Evolutionary conservation across 441 rosid genomes (phyloP).

Genomic region (Euphorbia neoarborescens): DNA sequence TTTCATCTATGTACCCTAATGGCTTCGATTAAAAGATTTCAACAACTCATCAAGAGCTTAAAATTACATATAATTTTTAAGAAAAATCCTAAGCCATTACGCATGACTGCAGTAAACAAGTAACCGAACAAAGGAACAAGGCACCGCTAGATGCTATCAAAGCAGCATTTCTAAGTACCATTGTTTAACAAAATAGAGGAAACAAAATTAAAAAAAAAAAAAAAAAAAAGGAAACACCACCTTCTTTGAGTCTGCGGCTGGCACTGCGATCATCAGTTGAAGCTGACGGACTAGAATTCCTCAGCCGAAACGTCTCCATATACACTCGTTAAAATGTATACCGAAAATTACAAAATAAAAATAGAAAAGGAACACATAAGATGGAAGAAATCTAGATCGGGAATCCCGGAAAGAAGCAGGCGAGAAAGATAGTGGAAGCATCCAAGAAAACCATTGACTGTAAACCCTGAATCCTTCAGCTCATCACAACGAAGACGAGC

Average conservation of each 20-base stretch:
- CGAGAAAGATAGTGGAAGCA: conserved; percentile 24
- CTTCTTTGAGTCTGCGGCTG: conserved; percentile 29
- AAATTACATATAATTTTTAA: not conserved
- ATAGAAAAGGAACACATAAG: conserved; percentile 7
- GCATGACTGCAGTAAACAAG: not conserved
- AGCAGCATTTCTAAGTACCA: not conserved
- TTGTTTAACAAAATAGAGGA: no score
- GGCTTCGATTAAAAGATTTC: not conserved
- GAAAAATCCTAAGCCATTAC: not conserved
- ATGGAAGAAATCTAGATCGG: conserved; percentile 30
- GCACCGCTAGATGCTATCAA: conserved; percentile 18
- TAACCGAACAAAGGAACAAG: not conserved
- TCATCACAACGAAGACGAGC: not conserved
- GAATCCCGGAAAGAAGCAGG: conserved; percentile 21
- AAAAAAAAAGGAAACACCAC: conserved; percentile 21
- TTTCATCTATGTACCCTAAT: conserved; percentile 7
- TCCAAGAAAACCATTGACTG: conserved; percentile 21
- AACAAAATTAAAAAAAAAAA: not conserved
- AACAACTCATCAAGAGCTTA: not conserved
- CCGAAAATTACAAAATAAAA: not conserved
- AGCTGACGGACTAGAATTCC: conserved; percentile 24
- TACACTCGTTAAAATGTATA: conserved; percentile 22
- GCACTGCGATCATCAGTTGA: conserved; percentile 24
- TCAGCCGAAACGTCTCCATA: conserved; percentile 44
- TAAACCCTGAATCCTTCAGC: conserved; percentile 5